Evolutionary conservation across 768 basidiomycete genomes (phyloP).

Genomic region (Leccinum olivaceopallidum): DNA sequence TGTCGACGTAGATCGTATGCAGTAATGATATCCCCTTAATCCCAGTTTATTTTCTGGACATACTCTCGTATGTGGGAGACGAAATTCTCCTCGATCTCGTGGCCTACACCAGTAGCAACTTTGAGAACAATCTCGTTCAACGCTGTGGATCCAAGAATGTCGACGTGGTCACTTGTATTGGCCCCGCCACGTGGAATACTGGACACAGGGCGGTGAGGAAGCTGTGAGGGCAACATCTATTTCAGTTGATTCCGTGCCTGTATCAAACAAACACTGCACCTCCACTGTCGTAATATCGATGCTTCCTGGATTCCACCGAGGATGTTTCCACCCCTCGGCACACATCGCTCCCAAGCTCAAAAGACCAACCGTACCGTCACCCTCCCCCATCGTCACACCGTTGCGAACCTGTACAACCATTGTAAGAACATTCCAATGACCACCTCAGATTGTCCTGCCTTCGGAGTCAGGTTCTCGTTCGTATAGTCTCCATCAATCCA

Average conservation of each 20-base stretch:
- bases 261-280: constrained; percentile 42
- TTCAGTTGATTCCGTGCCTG: constrained; percentile 4
- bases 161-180: constrained; percentile 89
- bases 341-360: constrained; percentile 95
- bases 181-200: constrained; percentile 87
- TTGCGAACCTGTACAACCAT: constrained; percentile 53
- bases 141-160: constrained; percentile 74
- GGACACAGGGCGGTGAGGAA: constrained; percentile 74
- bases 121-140: constrained; percentile 91
- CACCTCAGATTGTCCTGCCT: constrained; percentile 35
- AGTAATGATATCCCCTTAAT: constrained; percentile 37
- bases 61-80: constrained; percentile 83
- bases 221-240: constrained; percentile 40
- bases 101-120: constrained; percentile 80
- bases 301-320: constrained; percentile 89
- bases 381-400: constrained; percentile 92
- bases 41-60: constrained; percentile 75
- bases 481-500: constrained; percentile 89
- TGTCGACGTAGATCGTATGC: neutral
- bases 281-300: constrained; percentile 87
- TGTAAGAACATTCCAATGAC: neutral
- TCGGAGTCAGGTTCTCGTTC: constrained; percentile 58
- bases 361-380: constrained; percentile 90
- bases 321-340: constrained; percentile 89
- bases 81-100: constrained; percentile 67